Conservation (phyloP, 768 basidiomycete genomes). For the Daedaleopsis nitida region DNA sequence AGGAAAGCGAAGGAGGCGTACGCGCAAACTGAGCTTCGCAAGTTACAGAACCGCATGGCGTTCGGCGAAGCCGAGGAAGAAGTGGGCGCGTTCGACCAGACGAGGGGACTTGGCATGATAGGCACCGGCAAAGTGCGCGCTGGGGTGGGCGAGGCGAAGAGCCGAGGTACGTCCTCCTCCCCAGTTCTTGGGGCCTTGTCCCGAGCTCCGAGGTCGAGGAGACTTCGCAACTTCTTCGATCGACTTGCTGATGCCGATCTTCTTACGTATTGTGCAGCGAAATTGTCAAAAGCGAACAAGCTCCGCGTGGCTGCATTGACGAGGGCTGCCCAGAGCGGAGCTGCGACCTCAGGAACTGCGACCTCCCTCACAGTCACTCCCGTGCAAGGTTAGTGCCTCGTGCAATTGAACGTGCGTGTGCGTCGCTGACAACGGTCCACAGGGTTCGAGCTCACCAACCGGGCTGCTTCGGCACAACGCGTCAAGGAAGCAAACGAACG, state of each 20-base stretch:
- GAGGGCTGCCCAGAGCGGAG: constrained; percentile 63
- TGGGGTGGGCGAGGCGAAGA: constrained; percentile 84
- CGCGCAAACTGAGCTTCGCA: constrained; percentile 94
- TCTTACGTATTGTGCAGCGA: constrained; percentile 54
- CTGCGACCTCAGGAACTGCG: constrained; percentile 74
- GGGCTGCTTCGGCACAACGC: constrained; percentile 77
- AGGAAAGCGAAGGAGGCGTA: constrained; percentile 99
- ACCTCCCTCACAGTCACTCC: constrained; percentile 95
- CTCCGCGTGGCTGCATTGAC: constrained; percentile 84
- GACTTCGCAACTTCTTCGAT: not conserved
- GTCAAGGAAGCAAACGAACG: constrained; percentile 96
- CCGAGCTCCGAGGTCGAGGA: not conserved
- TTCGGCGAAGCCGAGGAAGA: constrained; percentile 97
- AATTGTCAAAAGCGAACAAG: constrained; percentile 94
- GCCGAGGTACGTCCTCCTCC: constrained; percentile 64
- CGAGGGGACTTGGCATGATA: constrained; percentile 98
- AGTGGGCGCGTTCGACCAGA: constrained; percentile 94
- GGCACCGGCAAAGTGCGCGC: constrained; percentile 93
- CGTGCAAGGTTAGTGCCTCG: constrained; percentile 70
- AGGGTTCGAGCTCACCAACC: constrained; percentile 96
- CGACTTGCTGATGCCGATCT: constrained; percentile 5
- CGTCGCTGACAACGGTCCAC: constrained; percentile 21
- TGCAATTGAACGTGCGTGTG: not conserved
- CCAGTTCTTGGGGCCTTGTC: not conserved
- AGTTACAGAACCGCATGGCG: constrained; percentile 94